Evolutionary conservation across 1,139 yeast species (phyloP).

Genomic region (Taphrina flavorubra): DNA sequence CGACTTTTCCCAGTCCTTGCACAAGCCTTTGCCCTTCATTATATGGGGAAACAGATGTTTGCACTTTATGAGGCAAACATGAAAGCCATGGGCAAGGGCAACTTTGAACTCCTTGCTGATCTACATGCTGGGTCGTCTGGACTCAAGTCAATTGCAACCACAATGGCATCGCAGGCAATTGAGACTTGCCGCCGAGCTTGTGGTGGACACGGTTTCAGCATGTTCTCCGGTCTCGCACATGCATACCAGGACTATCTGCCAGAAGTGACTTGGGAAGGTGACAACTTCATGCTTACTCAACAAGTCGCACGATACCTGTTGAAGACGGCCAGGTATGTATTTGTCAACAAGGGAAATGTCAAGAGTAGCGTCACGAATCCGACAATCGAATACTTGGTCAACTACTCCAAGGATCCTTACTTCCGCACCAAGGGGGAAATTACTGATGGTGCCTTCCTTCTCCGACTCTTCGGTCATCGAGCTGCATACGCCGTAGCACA

Average conservation of each 20-base stretch:
- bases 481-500: slow-evolving; percentile 40
- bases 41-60: slow-evolving; percentile 37
- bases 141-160: slow-evolving; percentile 39
- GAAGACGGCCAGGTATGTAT: slow-evolving; percentile 40
- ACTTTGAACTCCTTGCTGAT: slow-evolving; percentile 41
- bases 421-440: slow-evolving; percentile 31
- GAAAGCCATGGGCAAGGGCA: slow-evolving; percentile 36
- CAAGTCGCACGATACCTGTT: slow-evolving; percentile 41
- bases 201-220: slow-evolving; percentile 43
- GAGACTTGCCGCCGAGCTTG: slow-evolving; percentile 41
- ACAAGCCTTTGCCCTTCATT: slow-evolving; percentile 41
- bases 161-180: slow-evolving; percentile 36
- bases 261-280: slow-evolving; percentile 42
- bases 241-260: slow-evolving; percentile 41
- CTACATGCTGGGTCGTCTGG: slow-evolving; percentile 40
- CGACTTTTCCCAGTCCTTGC: slow-evolving; percentile 42
- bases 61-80: slow-evolving; percentile 35
- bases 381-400: slow-evolving; percentile 40
- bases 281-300: slow-evolving; percentile 42
- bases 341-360: slow-evolving; percentile 36
- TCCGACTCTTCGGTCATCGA: slow-evolving; percentile 40
- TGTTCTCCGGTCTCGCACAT: slow-evolving; percentile 41
- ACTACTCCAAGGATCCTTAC: slow-evolving; percentile 34
- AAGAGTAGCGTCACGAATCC: slow-evolving; percentile 33
- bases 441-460: slow-evolving; percentile 24